Conservation (phyloP, 2,329 filamentous ascomycete species). For the Cordyceps cateniannulata region DNA sequence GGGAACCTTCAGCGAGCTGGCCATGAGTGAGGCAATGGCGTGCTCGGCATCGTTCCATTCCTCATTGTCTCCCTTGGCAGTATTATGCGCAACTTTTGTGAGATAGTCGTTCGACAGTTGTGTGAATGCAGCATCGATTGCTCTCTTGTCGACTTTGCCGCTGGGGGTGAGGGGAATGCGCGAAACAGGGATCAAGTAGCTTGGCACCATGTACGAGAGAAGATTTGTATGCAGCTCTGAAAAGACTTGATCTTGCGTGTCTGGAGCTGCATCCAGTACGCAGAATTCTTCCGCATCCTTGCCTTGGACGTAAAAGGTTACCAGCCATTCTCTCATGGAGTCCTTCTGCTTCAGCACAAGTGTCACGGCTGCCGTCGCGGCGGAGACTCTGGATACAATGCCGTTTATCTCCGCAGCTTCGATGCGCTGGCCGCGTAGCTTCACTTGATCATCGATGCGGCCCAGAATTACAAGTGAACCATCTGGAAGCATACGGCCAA, state of each 20-base stretch:
- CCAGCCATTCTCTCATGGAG: constrained; percentile 45
- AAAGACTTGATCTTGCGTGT: constrained; percentile 42
- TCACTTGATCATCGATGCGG: constrained; percentile 72
- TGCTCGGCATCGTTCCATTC: constrained; percentile 51
- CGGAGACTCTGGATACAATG: constrained; percentile 44
- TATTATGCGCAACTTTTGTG: constrained; percentile 23
- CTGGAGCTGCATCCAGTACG: constrained; percentile 29
- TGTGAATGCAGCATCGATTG: constrained; percentile 43
- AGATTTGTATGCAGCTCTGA: constrained; percentile 48
- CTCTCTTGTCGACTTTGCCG: constrained; percentile 63
- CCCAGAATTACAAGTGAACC: constrained; percentile 68
- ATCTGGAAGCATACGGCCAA: constrained; percentile 71
- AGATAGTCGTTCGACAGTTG: constrained; percentile 40
- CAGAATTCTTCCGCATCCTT: constrained; percentile 22
- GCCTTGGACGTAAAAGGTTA: constrained; percentile 61
- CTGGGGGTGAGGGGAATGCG: constrained; percentile 64
- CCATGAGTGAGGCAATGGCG: constrained; percentile 48
- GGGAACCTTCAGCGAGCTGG: constrained; percentile 40
- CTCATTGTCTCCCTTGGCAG: constrained; percentile 25
- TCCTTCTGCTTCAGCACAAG: constrained; percentile 44
- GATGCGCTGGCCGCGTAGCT: constrained; percentile 72
- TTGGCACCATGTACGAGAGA: constrained; percentile 74
- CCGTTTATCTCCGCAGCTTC: constrained; percentile 72
- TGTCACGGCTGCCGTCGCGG: constrained; percentile 57
- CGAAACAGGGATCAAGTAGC: constrained; percentile 63